Percentiles rank a stretch among this genome's conserved stretches.
Conservation (phyloP, 306 rosid species). For the Citrullus mucosospermus region DNA sequence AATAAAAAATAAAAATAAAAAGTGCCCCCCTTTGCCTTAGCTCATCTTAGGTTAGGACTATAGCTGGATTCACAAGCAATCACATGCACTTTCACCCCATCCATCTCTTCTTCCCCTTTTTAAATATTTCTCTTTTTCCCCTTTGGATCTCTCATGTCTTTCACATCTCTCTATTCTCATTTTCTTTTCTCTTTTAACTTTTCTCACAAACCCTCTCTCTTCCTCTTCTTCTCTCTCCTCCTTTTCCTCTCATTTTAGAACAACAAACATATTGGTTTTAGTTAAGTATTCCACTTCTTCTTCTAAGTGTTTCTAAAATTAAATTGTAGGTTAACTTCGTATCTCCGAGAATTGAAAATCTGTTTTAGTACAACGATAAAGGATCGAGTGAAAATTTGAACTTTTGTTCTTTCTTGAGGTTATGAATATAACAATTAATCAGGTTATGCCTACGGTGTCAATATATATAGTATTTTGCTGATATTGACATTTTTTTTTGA, state of each 20-base stretch:
- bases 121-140: neutral
- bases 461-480: no score
- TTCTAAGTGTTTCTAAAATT: no score
- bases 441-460: no score
- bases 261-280: neutral
- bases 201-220: neutral
- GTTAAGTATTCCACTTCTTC: no score
- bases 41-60: neutral
- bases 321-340: no score
- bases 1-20: no score
- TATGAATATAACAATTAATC: neutral
- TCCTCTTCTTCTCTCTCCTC: neutral
- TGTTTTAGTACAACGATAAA: neutral
- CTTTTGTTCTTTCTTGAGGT: neutral
- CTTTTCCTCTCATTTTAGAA: neutral
- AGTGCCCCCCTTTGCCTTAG: neutral
- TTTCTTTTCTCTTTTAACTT: no score
- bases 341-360: neutral
- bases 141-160: neutral
- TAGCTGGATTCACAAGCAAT: constrained; percentile 5
- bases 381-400: no score
- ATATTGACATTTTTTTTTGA: no score
- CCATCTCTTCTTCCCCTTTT: neutral
- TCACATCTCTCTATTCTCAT: neutral
- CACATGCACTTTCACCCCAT: neutral